phyloP scores from a whole-genome alignment of 495 filamentous ascomycete species.

The Aspergillus panamensis region DNA sequence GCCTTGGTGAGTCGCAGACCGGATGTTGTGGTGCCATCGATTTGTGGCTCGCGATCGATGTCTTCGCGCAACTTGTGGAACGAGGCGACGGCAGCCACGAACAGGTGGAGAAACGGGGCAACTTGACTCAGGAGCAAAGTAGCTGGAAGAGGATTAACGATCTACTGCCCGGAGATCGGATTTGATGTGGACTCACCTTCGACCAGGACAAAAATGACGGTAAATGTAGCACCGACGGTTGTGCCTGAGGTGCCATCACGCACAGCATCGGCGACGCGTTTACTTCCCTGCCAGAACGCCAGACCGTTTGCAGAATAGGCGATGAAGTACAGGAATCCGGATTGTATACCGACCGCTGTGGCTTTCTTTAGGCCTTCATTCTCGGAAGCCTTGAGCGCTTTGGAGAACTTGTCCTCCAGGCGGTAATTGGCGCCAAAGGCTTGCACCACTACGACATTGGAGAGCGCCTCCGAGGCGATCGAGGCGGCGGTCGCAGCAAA shows the following conservation, averaged over 20 bases:
- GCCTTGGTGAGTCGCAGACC: constrained; percentile 36
- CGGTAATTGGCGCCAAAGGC: constrained; percentile 45
- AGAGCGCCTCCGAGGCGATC: constrained; percentile 47
- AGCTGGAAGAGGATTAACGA: constrained; percentile 38
- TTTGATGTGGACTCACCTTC: constrained; percentile 44
- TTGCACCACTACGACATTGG: constrained; percentile 48
- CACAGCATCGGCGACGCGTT: constrained; percentile 48
- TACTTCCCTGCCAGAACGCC: constrained; percentile 64
- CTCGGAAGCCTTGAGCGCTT: constrained; percentile 43
- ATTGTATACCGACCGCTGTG: constrained; percentile 53
- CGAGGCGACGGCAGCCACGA: constrained; percentile 53
- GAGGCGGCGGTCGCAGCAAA: constrained; percentile 47
- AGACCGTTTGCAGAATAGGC: constrained; percentile 62
- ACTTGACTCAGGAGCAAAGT: constrained; percentile 60
- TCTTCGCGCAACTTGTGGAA: constrained; percentile 48
- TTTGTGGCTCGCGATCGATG: constrained; percentile 49
- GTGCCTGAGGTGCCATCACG: constrained; percentile 26
- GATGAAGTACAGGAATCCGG: constrained; percentile 66
- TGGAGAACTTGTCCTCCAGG: constrained; percentile 53
- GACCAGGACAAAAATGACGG: constrained; percentile 63
- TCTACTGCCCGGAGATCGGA: not conserved
- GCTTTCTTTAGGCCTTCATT: constrained; percentile 57
- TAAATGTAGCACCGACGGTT: constrained; percentile 58
- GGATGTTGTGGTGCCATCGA: constrained; percentile 42
- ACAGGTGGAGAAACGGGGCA: constrained; percentile 59